phyloP scores from a whole-genome alignment of 2,329 filamentous ascomycete genomes.

The Incumbomyces delicatus region DNA sequence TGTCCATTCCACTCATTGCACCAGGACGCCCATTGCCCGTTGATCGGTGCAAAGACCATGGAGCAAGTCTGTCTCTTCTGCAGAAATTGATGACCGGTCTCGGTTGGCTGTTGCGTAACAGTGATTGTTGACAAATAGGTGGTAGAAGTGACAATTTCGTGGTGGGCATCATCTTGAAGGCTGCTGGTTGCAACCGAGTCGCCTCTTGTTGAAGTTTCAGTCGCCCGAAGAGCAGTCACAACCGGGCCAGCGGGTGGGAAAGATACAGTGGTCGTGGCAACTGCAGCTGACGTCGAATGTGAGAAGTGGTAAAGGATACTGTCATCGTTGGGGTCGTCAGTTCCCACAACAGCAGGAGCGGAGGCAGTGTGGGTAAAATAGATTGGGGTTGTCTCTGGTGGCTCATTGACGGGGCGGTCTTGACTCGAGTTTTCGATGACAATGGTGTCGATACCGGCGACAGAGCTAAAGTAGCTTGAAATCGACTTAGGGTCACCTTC shows the following conservation, averaged over 20 bases:
- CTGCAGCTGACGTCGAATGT: conserved; percentile 8
- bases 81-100: neutral
- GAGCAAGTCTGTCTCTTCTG: conserved; percentile 20
- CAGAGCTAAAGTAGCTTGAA: conserved; percentile 11
- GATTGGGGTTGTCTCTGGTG: conserved; percentile 8
- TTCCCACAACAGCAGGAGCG: conserved; percentile 16
- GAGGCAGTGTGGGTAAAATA: conserved; percentile 13
- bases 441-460: conserved; percentile 10
- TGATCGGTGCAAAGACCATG: conserved; percentile 18
- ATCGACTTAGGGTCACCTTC: conserved; percentile 14
- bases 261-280: conserved; percentile 1
- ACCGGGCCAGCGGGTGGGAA: conserved; percentile 3
- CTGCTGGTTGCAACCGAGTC: neutral
- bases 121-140: conserved; percentile 3
- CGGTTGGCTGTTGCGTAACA: neutral
- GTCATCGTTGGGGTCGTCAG: conserved; percentile 13
- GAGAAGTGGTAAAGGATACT: conserved; percentile 6
- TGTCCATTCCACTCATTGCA: conserved; percentile 20
- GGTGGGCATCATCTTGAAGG: neutral
- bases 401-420: conserved; percentile 10
- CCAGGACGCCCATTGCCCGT: conserved; percentile 15
- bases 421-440: conserved; percentile 12
- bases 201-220: neutral
- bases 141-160: neutral
- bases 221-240: neutral